Percentiles rank a stretch among this genome's conserved stretches.
Conservation (phyloP, 2,329 filamentous ascomycete species). For the Proliferodiscus dingleyae region DNA sequence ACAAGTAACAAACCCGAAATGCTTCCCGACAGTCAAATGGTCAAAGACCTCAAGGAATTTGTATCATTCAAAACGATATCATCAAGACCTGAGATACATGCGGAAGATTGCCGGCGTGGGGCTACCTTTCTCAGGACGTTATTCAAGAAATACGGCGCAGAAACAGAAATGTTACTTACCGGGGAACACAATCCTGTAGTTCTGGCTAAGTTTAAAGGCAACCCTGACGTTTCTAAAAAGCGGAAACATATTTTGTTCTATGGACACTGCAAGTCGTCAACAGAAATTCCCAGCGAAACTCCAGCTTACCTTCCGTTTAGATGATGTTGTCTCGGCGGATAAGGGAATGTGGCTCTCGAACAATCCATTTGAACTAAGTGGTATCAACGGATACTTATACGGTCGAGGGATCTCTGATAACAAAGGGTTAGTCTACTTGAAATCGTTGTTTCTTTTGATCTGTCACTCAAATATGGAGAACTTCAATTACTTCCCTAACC, state of each 20-base stretch:
- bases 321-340: slow-evolving; percentile 92
- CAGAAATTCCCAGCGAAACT: no score
- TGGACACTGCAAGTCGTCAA: slow-evolving; percentile 64
- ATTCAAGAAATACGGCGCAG: slow-evolving; percentile 86
- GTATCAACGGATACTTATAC: slow-evolving; percentile 88
- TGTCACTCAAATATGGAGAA: no score
- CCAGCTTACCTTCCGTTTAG: slow-evolving; percentile 7
- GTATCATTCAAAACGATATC: slow-evolving; percentile 91
- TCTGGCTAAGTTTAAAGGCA: slow-evolving; percentile 79
- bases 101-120: slow-evolving; percentile 87
- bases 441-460: no score
- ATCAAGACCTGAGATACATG: slow-evolving; percentile 69
- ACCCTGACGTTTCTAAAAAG: slow-evolving; percentile 56
- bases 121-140: slow-evolving; percentile 85
- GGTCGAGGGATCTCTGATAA: slow-evolving; percentile 97
- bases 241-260: slow-evolving; percentile 93
- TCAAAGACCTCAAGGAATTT: slow-evolving; percentile 76
- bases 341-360: slow-evolving; percentile 71
- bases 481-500: no score
- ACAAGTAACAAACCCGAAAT: slow-evolving; percentile 20
- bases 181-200: slow-evolving; percentile 84
- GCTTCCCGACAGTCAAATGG: slow-evolving; percentile 47
- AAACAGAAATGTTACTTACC: slow-evolving; percentile 85
- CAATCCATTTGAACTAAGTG: slow-evolving; percentile 85
- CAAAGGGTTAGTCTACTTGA: no score